phyloP scores from a whole-genome alignment of 1,284 basidiomycete genomes.

The Jaminaea rosea region DNA sequence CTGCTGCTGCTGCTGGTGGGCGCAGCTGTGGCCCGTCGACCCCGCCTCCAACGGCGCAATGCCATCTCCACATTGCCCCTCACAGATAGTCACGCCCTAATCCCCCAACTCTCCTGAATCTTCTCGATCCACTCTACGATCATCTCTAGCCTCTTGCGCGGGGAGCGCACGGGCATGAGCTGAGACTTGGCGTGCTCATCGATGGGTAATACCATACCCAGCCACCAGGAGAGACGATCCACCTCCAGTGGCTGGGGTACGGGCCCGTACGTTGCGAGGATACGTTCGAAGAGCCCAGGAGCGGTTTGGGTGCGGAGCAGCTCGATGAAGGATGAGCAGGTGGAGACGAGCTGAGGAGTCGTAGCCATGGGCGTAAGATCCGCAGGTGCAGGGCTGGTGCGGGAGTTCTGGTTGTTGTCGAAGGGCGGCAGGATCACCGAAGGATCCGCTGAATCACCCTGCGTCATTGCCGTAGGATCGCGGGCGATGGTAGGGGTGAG shows the following conservation, averaged over 20 bases:
- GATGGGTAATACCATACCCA: conserved; percentile 62
- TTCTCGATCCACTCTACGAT: conserved; percentile 89
- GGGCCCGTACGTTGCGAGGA: conserved; percentile 53
- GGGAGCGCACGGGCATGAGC: conserved; percentile 58
- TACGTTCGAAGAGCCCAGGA: conserved; percentile 79
- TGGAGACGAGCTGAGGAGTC: conserved; percentile 64
- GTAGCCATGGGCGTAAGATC: conserved; percentile 52
- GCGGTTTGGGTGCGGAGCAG: conserved; percentile 72
- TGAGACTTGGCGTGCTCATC: background rate
- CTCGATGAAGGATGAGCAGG: conserved; percentile 69
- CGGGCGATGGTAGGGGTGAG: background rate
- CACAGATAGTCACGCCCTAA: background rate
- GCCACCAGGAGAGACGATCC: conserved; percentile 55
- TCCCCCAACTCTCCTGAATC: conserved; percentile 46
- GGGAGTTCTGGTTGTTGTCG: too few species aligned
- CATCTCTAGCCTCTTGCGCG: conserved; percentile 66
- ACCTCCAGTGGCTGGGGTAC: conserved; percentile 32
- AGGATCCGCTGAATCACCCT: background rate
- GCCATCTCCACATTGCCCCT: background rate
- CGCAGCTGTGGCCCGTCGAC: too few species aligned
- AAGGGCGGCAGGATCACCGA: too few species aligned
- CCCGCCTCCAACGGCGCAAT: background rate
- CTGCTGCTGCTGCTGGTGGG: too few species aligned
- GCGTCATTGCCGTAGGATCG: too few species aligned
- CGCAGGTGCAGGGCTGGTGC: background rate